Percentiles rank a stretch among this genome's conserved stretches.
phyloP scores from a whole-genome alignment of 139 green algal species.

The Nannochloris sp. region DNA sequence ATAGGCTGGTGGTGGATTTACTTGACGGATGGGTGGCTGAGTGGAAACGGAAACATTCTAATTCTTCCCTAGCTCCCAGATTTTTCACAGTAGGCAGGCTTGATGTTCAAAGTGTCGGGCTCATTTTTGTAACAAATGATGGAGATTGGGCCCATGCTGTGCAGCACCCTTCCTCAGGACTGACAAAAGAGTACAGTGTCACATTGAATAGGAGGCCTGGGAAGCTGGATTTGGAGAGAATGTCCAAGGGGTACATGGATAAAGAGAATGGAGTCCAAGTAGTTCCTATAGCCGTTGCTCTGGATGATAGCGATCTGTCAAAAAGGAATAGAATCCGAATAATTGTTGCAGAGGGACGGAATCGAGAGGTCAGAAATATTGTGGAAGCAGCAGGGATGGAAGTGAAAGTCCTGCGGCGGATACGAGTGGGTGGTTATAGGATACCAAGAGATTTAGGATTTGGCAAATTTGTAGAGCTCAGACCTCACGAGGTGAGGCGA shows the following conservation, averaged over 20 bases:
- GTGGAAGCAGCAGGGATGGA: conserved; percentile 55
- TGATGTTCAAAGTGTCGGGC: conserved; percentile 75
- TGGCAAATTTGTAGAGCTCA: conserved; percentile 46
- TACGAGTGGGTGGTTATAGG: conserved; percentile 68
- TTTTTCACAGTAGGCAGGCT: conserved; percentile 92
- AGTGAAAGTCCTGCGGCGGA: conserved; percentile 61
- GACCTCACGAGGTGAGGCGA: conserved; percentile 27
- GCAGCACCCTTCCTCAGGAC: conserved; percentile 40
- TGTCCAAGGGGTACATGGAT: conserved; percentile 27
- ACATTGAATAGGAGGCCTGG: conserved; percentile 31
- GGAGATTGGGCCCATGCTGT: conserved; percentile 71
- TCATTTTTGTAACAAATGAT: conserved; percentile 96
- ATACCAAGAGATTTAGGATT: conserved; percentile 53
- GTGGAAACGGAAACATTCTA: conserved; percentile 9
- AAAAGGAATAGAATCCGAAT: conserved; percentile 41
- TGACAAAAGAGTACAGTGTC: conserved; percentile 73
- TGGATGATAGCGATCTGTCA: conserved; percentile 19
- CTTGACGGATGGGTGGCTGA: conserved; percentile 20
- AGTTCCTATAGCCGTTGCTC: conserved; percentile 25
- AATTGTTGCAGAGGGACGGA: conserved; percentile 72
- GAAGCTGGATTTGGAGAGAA: conserved; percentile 31
- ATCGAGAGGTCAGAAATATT: conserved; percentile 74
- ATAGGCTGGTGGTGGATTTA: conserved; percentile 26
- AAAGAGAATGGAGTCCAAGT: conserved; percentile 31
- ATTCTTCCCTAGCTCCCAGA: conserved; percentile 40